Evolutionary conservation across 164 flowering plant genomes (phyloP).

Genomic region (Cinnamomum micranthum): DNA sequence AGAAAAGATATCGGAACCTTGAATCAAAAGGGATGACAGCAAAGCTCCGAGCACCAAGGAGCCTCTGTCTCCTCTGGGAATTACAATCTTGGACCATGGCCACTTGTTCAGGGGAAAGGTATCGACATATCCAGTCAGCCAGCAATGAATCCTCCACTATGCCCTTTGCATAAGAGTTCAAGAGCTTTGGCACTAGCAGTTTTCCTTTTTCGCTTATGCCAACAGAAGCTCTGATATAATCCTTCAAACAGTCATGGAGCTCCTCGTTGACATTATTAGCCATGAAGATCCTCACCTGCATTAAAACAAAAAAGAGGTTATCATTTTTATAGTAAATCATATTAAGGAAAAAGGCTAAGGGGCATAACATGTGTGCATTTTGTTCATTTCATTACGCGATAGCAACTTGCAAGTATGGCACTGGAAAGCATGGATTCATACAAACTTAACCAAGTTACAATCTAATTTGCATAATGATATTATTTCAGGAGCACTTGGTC

Average conservation of each 20-base stretch:
- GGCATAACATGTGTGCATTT: not conserved
- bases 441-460: not conserved
- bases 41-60: constrained; percentile 32
- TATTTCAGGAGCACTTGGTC: not conserved
- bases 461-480: not conserved
- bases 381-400: too few species aligned
- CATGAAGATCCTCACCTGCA: constrained; percentile 34
- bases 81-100: constrained; percentile 27
- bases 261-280: constrained; percentile 29
- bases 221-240: constrained; percentile 44
- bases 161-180: constrained; percentile 36
- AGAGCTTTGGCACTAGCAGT: constrained; percentile 36
- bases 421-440: not conserved
- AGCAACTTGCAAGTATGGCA: not conserved
- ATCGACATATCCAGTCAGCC: constrained; percentile 41
- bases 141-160: constrained; percentile 31
- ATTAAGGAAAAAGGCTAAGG: not conserved
- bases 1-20: constrained; percentile 39
- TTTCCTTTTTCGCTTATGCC: constrained; percentile 38
- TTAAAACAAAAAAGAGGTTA: not conserved
- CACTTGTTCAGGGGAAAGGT: constrained; percentile 40
- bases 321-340: not conserved
- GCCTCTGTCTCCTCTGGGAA: constrained; percentile 24
- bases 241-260: constrained; percentile 31
- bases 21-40: constrained; percentile 38